Percentiles rank a stretch among this genome's conserved stretches.
These are phyloP conservation scores for Exophiala spinifera DNA, from an alignment of 2,329 filamentous ascomycete species.

Conservation along the genomic window DNA sequence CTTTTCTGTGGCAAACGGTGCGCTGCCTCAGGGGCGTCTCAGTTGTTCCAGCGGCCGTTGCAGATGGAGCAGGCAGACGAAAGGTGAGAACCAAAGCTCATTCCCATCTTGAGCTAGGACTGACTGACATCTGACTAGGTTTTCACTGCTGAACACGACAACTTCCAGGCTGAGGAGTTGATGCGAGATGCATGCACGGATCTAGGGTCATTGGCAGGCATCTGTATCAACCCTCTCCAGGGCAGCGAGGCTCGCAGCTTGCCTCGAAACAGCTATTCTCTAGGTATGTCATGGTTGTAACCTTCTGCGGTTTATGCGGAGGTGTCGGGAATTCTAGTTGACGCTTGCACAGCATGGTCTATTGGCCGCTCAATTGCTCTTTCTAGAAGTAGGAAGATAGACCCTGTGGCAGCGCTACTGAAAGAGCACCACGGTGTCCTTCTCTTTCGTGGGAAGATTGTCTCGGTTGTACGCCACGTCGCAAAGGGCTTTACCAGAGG, in stretches of 20 bases:
- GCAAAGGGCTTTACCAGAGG: conserved; percentile 5
- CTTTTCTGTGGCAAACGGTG: conserved; percentile 3
- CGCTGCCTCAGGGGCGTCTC: conserved; percentile 3
- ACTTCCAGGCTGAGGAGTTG: conserved; percentile 3
- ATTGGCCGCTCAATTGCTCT: conserved; percentile 3
- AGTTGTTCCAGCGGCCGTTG: conserved; percentile 47
- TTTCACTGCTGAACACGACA: conserved; percentile 1
- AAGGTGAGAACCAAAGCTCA: not conserved
- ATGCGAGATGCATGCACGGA: conserved; percentile 2
- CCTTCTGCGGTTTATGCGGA: not conserved
- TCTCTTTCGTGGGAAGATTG: conserved; percentile 2
- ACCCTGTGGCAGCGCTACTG: not conserved
- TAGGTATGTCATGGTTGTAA: not conserved
- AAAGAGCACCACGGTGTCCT: conserved; percentile 2
- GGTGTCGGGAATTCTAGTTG: conserved; percentile 1
- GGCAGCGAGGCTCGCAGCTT: conserved; percentile 3
- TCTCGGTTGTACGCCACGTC: conserved; percentile 1
- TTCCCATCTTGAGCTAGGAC: not conserved
- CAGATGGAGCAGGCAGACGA: conserved; percentile 76
- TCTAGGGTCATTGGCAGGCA: conserved; percentile 1
- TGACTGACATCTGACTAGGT: conserved; percentile 1
- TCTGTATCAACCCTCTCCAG: conserved; percentile 1
- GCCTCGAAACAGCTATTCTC: conserved; percentile 5
- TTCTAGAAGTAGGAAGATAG: conserved; percentile 1
- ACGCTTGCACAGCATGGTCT: conserved; percentile 2